These are phyloP conservation scores for Pelagomonas calceolata DNA, from an alignment of 108 stramenopile species.

Conservation along the genomic window DNA sequence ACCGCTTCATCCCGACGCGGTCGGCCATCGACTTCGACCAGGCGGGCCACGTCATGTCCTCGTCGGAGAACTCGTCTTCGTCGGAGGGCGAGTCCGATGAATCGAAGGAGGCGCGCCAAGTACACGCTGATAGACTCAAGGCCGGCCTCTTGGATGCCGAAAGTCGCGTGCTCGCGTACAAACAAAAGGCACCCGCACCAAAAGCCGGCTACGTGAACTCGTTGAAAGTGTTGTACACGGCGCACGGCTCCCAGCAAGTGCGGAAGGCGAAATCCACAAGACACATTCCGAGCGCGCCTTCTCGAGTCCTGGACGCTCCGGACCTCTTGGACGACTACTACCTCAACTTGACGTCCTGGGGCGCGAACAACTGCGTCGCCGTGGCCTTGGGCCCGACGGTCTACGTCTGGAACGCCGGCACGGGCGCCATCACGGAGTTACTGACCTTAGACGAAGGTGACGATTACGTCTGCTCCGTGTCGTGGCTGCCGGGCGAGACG, in stretches of 20 bases:
- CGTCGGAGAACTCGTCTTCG: neutral
- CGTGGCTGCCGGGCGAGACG: conserved; percentile 36
- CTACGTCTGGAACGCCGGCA: conserved; percentile 93
- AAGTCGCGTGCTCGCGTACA: conserved; percentile 62
- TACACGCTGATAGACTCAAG: too few species aligned
- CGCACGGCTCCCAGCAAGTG: conserved; percentile 14
- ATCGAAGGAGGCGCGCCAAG: neutral
- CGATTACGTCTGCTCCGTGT: conserved; percentile 55
- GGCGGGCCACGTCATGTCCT: conserved; percentile 2
- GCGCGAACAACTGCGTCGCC: conserved; percentile 78
- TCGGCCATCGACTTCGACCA: conserved; percentile 35
- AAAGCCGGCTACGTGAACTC: conserved; percentile 90
- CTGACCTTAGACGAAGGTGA: conserved; percentile 45
- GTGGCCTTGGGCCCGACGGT: conserved; percentile 92
- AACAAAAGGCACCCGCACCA: conserved; percentile 86
- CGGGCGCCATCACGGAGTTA: conserved; percentile 85
- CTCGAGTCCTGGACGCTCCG: conserved; percentile 93
- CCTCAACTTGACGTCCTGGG: conserved; percentile 92
- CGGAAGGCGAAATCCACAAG: conserved; percentile 24
- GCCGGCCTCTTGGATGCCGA: neutral
- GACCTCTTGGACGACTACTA: conserved; percentile 97
- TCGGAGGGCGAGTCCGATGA: neutral
- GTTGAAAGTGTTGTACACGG: conserved; percentile 83
- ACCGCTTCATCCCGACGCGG: conserved; percentile 47
- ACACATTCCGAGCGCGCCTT: conserved; percentile 82